These are phyloP conservation scores for Lagenidium sp. DNA, from an alignment of 352 stramenopile genomes.

Conservation along the genomic window DNA sequence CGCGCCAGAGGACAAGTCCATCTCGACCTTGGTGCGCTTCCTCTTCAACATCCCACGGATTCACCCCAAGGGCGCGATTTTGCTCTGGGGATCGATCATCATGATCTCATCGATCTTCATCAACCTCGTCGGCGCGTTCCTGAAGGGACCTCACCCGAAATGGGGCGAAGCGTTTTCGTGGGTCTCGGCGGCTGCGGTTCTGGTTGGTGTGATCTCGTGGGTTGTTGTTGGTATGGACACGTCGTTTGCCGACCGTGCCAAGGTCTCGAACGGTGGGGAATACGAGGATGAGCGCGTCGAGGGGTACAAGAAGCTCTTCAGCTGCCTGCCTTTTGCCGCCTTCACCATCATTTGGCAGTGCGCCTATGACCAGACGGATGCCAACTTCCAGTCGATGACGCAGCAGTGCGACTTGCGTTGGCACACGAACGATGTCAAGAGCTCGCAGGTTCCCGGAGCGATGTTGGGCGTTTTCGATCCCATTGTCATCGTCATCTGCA, in stretches of 20 bases:
- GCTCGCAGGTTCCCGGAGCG: constrained; percentile 39
- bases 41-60: constrained; percentile 16
- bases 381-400: constrained; percentile 61
- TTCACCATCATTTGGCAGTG: constrained; percentile 59
- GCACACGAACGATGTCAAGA: constrained; percentile 14
- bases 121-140: constrained; percentile 47
- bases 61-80: constrained; percentile 20
- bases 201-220: constrained; percentile 36
- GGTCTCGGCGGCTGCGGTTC: constrained; percentile 18
- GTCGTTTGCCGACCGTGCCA: constrained; percentile 35
- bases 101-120: constrained; percentile 32
- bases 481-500: constrained; percentile 23
- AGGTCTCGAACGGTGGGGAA: constrained; percentile 22
- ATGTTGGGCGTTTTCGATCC: constrained; percentile 31
- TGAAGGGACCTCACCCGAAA: constrained; percentile 25
- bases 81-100: constrained; percentile 25
- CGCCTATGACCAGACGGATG: constrained; percentile 53
- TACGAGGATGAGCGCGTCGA: constrained; percentile 30
- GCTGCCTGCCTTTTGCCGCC: constrained; percentile 39
- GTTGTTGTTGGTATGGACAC: constrained; percentile 32
- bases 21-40: constrained; percentile 35
- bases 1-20: constrained; percentile 21
- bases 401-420: constrained; percentile 59
- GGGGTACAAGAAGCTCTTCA: constrained; percentile 47
- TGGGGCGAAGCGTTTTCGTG: constrained; percentile 39